These are phyloP conservation scores for Phytophthora fragariae DNA, from an alignment of 352 stramenopile species.

Conservation along the genomic window DNA sequence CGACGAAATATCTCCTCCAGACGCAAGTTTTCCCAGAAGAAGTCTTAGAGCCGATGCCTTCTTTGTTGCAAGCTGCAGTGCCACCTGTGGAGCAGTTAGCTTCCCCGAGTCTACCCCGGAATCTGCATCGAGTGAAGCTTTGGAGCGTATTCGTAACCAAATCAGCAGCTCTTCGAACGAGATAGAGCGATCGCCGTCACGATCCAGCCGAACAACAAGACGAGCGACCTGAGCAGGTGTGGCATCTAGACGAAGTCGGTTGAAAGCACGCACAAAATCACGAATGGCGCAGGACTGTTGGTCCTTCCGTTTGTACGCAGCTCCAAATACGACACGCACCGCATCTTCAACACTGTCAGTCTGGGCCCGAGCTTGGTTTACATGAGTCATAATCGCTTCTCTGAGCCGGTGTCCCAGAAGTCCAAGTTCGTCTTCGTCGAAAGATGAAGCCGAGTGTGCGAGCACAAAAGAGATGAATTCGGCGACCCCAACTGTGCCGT, in stretches of 20 bases:
- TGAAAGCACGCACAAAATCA: conserved; percentile 53
- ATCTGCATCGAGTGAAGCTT: not conserved
- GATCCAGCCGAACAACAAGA: conserved; percentile 63
- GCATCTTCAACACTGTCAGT: conserved; percentile 57
- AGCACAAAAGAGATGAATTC: conserved; percentile 86
- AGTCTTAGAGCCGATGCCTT: conserved; percentile 28
- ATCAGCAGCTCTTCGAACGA: conserved; percentile 77
- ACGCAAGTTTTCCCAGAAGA: conserved; percentile 31
- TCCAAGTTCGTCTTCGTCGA: conserved; percentile 50
- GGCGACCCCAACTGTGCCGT: conserved; percentile 54
- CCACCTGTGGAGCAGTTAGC: not conserved
- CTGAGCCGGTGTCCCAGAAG: conserved; percentile 59
- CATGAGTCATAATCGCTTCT: conserved; percentile 49
- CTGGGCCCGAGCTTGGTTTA: conserved; percentile 47
- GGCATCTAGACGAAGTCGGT: conserved; percentile 50
- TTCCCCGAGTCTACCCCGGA: not conserved
- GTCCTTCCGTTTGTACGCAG: conserved; percentile 45
- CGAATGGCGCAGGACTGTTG: conserved; percentile 35
- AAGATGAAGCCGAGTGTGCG: conserved; percentile 29
- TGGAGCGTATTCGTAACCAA: conserved; percentile 59
- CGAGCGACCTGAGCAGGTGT: conserved; percentile 57
- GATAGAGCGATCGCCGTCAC: conserved; percentile 56
- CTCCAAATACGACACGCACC: conserved; percentile 60
- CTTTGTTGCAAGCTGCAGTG: conserved; percentile 20
- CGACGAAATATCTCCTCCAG: not conserved